Base-by-base conservation (phyloP, 2,329 filamentous ascomycete genomes). In the Penicillium sp. region DNA sequence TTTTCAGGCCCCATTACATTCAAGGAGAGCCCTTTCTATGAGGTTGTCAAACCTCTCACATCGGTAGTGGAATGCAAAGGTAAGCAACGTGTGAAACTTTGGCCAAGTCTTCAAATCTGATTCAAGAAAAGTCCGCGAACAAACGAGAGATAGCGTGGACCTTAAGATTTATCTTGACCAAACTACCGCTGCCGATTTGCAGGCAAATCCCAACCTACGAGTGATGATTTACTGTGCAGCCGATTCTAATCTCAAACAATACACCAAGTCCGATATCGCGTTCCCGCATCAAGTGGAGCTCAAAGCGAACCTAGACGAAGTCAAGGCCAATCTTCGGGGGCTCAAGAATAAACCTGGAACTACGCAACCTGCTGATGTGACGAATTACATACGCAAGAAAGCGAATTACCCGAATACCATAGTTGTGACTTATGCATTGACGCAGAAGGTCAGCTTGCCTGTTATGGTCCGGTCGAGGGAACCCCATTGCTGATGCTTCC, bases 281-380 rank as follows among this genome's bases (percentile, higher is more conserved):
- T 98, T 98, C 51, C 93, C 93, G 2, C 82, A 91, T 54, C 89
- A 96, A 67, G 86, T 93, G 20, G 93, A 98, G 62, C 77, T 98
- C 41, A 91, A 89, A 61, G 80, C 95, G 40, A 98, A 98, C 55
- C 78, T 81, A 7, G 85, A 85, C 21, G 88, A 96, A 41, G 78
- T 96, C 52, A 93, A 91, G 65, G 84, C 86, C n/a, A 98, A 97
- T 62, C 76, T 94, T 52, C 86, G 93, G 53, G 93, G 93, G 4
- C 69, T 98, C 47, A 98, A 98, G 69, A 96, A 95, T 64, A 94
- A 93, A 64, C 87, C 91, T 5, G 93, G 93, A 15, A 94, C 93
- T 30, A 98, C 93, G 27, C 83, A 88, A 57, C 93, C 93, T 6
- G 89, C 87, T 32, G 93, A 98, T 67, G 85, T 98, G 47, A 98